Evolutionary conservation across 495 filamentous ascomycete species (phyloP).

Genomic region (Sphaerosporella brunnea): DNA sequence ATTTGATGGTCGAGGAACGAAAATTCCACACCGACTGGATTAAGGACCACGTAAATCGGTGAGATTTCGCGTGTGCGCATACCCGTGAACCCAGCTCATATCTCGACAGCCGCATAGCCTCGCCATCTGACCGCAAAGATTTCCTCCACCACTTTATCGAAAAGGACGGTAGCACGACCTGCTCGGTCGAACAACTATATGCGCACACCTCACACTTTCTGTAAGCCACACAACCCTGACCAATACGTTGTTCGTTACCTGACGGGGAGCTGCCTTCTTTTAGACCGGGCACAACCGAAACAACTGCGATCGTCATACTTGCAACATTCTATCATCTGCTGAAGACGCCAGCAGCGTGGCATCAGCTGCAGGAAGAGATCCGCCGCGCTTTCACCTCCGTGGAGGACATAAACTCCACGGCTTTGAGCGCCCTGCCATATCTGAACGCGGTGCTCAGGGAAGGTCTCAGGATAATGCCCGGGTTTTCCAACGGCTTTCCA

Average conservation of each 20-base stretch:
- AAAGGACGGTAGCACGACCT: slow-evolving; percentile 11
- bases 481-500: slow-evolving; percentile 27
- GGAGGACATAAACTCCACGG: slow-evolving; percentile 35
- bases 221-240: neutral
- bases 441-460: slow-evolving; percentile 31
- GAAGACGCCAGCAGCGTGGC: slow-evolving; percentile 9
- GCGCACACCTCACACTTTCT: neutral
- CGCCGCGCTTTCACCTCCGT: slow-evolving; percentile 32
- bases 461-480: slow-evolving; percentile 31
- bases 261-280: neutral
- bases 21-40: slow-evolving; percentile 4
- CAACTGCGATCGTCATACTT: slow-evolving; percentile 36
- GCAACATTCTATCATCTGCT: slow-evolving; percentile 34
- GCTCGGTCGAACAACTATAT: neutral
- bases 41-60: slow-evolving; percentile 13
- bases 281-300: slow-evolving; percentile 36
- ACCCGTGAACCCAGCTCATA: neutral
- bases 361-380: slow-evolving; percentile 35
- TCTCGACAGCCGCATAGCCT: slow-evolving; percentile 9
- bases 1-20: slow-evolving; percentile 5
- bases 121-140: neutral
- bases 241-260: neutral
- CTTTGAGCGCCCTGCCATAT: slow-evolving; percentile 25
- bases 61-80: too few species aligned
- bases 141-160: neutral